These are phyloP conservation scores for Kluyveromyces wickerhamii DNA, from an alignment of 805 yeast genomes.

Conservation along the genomic window DNA sequence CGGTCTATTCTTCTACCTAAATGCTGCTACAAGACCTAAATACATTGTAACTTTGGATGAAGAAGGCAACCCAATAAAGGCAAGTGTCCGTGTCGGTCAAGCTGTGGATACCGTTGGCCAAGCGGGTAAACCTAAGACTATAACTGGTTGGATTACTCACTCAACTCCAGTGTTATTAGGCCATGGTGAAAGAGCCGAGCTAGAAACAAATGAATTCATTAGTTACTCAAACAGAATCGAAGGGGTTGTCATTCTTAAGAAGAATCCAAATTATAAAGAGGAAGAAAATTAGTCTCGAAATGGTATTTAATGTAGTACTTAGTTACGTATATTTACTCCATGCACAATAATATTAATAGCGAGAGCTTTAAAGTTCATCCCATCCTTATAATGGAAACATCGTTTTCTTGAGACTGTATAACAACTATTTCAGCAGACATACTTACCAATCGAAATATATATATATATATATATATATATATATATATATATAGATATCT, in stretches of 20 bases:
- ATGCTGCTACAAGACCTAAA: constrained; percentile 87
- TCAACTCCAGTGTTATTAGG: constrained; percentile 93
- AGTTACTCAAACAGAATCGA: constrained; percentile 77
- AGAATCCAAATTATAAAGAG: constrained; percentile 78
- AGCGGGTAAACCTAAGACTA: constrained; percentile 98
- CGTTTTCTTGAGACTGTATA: too few relatives aligned
- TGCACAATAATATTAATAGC: too few relatives aligned
- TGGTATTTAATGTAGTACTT: too few relatives aligned
- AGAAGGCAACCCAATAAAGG: constrained; percentile 82
- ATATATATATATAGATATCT: too few relatives aligned
- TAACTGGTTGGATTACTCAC: constrained; percentile 99
- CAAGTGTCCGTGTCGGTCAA: constrained; percentile 95
- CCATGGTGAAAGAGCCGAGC: constrained; percentile 92
- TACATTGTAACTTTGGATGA: constrained; percentile 91
- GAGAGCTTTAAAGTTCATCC: too few relatives aligned
- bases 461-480: too few relatives aligned
- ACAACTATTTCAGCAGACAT: too few relatives aligned
- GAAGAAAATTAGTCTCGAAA: constrained; percentile 38
- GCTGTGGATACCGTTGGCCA: constrained; percentile 98
- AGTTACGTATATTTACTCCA: too few relatives aligned
- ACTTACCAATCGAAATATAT: too few relatives aligned
- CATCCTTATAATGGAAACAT: too few relatives aligned
- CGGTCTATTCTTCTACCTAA: constrained; percentile 73
- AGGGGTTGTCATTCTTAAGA: constrained; percentile 86
- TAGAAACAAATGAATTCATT: constrained; percentile 82